Percentiles rank a stretch among this genome's conserved stretches.
These are phyloP conservation scores for Scytalidium sp. DNA, from an alignment of 2,329 filamentous ascomycete genomes.

Conservation along the genomic window DNA sequence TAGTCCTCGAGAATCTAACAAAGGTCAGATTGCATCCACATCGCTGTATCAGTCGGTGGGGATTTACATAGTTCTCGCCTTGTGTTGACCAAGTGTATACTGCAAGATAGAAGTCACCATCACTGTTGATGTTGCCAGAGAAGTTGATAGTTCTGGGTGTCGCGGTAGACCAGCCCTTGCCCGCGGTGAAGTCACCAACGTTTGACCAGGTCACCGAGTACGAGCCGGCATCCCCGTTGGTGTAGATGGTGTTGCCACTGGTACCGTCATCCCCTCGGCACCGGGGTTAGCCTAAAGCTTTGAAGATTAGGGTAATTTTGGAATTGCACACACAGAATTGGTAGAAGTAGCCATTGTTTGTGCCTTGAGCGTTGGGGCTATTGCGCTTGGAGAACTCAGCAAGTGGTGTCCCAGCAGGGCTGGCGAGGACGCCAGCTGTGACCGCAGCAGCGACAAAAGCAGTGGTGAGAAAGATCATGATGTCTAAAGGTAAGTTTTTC, in stretches of 20 bases:
- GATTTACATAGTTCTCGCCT: background rate
- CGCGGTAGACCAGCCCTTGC: conserved; percentile 48
- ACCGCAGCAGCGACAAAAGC: conserved; percentile 11
- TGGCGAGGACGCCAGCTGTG: conserved; percentile 9
- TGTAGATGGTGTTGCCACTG: conserved; percentile 46
- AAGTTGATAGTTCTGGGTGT: conserved; percentile 36
- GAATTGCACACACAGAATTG: conserved; percentile 42
- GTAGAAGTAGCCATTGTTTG: conserved; percentile 57
- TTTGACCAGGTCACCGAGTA: conserved; percentile 50
- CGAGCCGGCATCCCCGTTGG: conserved; percentile 46
- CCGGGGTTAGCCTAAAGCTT: background rate
- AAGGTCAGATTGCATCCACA: background rate
- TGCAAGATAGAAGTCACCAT: conserved; percentile 47
- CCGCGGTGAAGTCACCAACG: conserved; percentile 42
- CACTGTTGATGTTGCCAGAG: conserved; percentile 36
- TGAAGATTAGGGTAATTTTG: background rate
- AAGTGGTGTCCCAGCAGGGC: background rate
- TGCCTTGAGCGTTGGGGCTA: conserved; percentile 43
- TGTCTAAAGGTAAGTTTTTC: background rate
- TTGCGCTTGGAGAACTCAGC: conserved; percentile 4
- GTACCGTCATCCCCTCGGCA: conserved; percentile 43
- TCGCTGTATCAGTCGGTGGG: background rate
- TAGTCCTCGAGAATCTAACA: conserved; percentile 24
- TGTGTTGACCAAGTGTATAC: conserved; percentile 36
- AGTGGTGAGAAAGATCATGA: conserved; percentile 17